phyloP scores from a whole-genome alignment of 2,329 filamentous ascomycete species.

The Cryphonectria radicalis region DNA sequence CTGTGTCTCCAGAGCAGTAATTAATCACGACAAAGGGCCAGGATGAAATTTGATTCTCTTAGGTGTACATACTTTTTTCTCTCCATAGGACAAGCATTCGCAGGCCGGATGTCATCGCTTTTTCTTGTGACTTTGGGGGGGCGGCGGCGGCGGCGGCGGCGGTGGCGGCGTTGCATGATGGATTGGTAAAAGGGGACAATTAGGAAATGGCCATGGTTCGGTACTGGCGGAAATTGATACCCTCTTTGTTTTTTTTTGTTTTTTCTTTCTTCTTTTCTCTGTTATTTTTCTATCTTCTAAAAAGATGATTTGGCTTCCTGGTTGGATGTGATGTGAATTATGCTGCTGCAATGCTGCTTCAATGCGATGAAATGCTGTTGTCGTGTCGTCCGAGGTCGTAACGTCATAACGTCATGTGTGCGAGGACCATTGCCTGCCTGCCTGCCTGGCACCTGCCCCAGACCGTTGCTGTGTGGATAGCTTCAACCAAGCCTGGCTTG shows the following conservation, averaged over 20 bases:
- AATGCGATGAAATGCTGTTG: background rate
- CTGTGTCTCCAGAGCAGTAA: background rate
- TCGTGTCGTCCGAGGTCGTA: background rate
- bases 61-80: conserved; percentile 14
- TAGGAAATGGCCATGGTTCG: background rate
- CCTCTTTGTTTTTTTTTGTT: background rate
- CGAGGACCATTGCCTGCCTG: background rate
- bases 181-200: background rate
- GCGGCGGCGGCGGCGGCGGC: too few relatives aligned
- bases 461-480: too few relatives aligned
- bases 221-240: conserved; percentile 6
- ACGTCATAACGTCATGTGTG: background rate
- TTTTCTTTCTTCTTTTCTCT: too few relatives aligned
- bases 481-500: too few relatives aligned
- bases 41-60: background rate
- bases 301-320: too few relatives aligned
- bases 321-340: background rate
- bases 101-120: conserved; percentile 2
- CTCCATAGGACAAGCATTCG: conserved; percentile 8
- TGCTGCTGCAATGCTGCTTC: background rate
- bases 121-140: background rate
- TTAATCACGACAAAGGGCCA: background rate
- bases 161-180: background rate
- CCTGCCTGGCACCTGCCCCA: too few relatives aligned
- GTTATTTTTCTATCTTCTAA: too few relatives aligned